These are phyloP conservation scores for button mushroom (Agaricus bisporus) DNA, from an alignment of 768 basidiomycete genomes.

Conservation along the genomic window DNA sequence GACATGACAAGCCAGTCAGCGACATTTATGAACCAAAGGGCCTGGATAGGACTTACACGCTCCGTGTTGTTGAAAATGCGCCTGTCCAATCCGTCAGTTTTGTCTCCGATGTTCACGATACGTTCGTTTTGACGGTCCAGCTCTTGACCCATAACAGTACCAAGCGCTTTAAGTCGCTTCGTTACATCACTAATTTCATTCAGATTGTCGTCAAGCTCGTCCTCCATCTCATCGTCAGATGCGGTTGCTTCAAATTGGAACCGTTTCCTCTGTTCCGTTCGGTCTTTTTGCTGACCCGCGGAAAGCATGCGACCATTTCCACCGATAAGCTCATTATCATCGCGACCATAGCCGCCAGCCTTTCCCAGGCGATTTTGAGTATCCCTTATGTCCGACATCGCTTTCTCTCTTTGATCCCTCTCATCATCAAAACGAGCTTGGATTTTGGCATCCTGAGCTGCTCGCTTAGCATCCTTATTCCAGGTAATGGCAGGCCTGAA, in stretches of 20 bases:
- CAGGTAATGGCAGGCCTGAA: conserved; percentile 89
- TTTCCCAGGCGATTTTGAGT: conserved; percentile 80
- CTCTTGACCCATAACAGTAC: conserved; percentile 80
- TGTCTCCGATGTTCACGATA: conserved; percentile 70
- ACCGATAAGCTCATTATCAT: conserved; percentile 36
- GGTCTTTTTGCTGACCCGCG: conserved; percentile 43
- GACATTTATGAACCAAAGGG: neutral
- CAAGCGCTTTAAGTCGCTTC: conserved; percentile 72
- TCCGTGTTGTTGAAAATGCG: conserved; percentile 79
- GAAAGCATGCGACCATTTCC: conserved; percentile 39
- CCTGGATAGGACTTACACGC: conserved; percentile 42
- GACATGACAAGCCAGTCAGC: conserved; percentile 15
- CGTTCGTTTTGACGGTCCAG: conserved; percentile 81
- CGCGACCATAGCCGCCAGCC: conserved; percentile 58
- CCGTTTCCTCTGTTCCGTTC: conserved; percentile 69
- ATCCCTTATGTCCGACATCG: conserved; percentile 80
- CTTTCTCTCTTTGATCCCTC: conserved; percentile 74
- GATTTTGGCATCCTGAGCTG: conserved; percentile 79
- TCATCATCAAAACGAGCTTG: conserved; percentile 86
- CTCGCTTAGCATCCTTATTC: conserved; percentile 90
- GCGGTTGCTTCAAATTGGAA: conserved; percentile 90
- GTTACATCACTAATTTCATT: conserved; percentile 78
- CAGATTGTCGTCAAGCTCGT: conserved; percentile 89
- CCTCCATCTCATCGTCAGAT: conserved; percentile 91
- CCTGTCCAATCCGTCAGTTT: conserved; percentile 70